Base-by-base conservation (phyloP, 2,329 filamentous ascomycete genomes). In the Aspergillus fructus region DNA sequence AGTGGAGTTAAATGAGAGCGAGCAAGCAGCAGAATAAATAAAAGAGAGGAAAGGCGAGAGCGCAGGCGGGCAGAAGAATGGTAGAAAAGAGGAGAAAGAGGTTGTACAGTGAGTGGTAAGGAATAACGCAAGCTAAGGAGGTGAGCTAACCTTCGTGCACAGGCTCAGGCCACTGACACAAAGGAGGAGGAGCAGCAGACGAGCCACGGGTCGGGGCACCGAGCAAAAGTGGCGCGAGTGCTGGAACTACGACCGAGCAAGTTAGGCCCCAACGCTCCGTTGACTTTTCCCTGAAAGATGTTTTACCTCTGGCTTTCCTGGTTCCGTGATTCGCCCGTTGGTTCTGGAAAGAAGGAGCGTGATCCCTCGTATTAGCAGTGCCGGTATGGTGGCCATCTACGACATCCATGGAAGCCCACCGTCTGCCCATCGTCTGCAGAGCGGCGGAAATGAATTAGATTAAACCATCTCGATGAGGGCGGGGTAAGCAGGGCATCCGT, bases 161-260 rank as follows among this genome's bases (percentile, higher is more conserved):
- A 48, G 46, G 46, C 46, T 61, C 63, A 64, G 61, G 59, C 62
- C 62, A 61, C 58, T 57, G 45, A 53, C 41, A 60, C 49, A 52
- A 49, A 58, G 55, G 57, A 58, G 50, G 55, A 61, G 58, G 58
- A 58, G 56, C 48, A n/a, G 42, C 49, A n/a, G 42, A 63, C 55
- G 64, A 68, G 62, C 64, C 66, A 67, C 65, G 65, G 65, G 62
- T 65, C 59, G 61, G 60, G 59, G 57, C 53, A 59, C 58, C 53
- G 42, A 67, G 53, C 53, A 60, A 58, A 59, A 65, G 65, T 67
- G 65, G 62, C 65, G 64, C 62, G 59, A 61, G 58, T 62, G 47
- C 41, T 57, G 49, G 56, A 58, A 45, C 55, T 60, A 51, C 47
- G 52, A 50, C 59, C 37, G 59, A 59, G 56, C 51, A 40, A 56